Evolutionary conservation across 805 yeast genomes (phyloP).

Genomic region (Kodamaea neixiangensis): DNA sequence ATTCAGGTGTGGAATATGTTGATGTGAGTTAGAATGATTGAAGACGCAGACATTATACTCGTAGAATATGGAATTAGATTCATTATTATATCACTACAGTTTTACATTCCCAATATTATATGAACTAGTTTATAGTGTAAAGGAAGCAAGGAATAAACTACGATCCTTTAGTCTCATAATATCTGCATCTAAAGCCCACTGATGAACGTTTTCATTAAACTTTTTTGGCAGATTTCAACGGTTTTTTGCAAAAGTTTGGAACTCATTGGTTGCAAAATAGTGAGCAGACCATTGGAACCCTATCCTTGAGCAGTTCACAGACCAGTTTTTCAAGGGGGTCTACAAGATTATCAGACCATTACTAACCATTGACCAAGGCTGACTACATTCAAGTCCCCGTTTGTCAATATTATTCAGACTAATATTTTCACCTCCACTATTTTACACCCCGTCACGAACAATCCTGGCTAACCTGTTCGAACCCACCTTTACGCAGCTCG

Average conservation of each 20-base stretch:
- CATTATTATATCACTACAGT: too few species aligned
- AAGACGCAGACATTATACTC: too few species aligned
- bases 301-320: too few species aligned
- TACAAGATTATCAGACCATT: background rate
- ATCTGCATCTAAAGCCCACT: background rate
- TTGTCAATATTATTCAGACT: background rate
- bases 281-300: too few species aligned
- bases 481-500: background rate
- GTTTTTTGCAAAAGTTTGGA: background rate
- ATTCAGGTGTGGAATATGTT: too few species aligned
- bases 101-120: too few species aligned
- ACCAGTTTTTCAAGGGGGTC: background rate
- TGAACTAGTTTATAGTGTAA: too few species aligned
- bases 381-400: background rate
- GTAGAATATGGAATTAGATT: too few species aligned
- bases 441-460: background rate
- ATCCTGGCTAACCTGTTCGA: background rate
- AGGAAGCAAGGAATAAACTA: background rate
- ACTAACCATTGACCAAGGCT: background rate
- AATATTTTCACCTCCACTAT: background rate
- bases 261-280: background rate
- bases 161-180: background rate
- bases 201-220: background rate
- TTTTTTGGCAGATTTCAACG: background rate
- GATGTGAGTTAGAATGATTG: too few species aligned